Evolutionary conservation across 2,329 filamentous ascomycete genomes (phyloP).

Genomic region (Trichoderma brevicompactum): DNA sequence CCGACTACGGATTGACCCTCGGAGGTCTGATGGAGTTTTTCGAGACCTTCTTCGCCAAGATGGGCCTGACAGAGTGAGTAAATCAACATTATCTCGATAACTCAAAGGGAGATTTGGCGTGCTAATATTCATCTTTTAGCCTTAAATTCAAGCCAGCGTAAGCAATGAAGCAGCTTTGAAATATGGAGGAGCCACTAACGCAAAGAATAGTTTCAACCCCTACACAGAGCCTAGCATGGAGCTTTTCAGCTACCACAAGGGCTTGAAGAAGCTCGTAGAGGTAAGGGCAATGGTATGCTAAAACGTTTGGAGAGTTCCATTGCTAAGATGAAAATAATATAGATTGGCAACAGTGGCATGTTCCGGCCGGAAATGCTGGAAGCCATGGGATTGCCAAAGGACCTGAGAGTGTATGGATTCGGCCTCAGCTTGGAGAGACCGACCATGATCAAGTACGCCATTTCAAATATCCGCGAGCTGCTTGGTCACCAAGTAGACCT

Average conservation of each 20-base stretch:
- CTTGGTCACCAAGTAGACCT: constrained; percentile 95
- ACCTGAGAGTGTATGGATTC: constrained; percentile 93
- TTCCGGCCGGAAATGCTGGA: constrained; percentile 98
- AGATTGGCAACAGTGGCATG: constrained; percentile 96
- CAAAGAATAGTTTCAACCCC: constrained; percentile 68
- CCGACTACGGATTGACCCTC: constrained; percentile 89
- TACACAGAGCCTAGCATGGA: constrained; percentile 98
- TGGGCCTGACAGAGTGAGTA: constrained; percentile 71
- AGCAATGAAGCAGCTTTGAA: neutral
- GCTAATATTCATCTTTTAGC: constrained; percentile 26
- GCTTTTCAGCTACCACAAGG: constrained; percentile 94
- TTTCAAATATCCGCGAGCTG: constrained; percentile 88
- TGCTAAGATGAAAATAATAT: neutral
- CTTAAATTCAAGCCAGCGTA: constrained; percentile 92
- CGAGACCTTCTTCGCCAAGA: constrained; percentile 93
- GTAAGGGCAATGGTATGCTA: neutral
- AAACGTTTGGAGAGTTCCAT: accelerated
- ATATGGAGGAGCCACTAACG: neutral
- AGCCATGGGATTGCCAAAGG: constrained; percentile 88
- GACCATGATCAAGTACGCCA: constrained; percentile 95
- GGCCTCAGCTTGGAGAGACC: constrained; percentile 89
- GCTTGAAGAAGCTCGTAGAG: constrained; percentile 87
- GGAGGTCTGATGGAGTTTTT: constrained; percentile 93
- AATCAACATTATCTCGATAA: neutral
- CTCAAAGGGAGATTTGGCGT: neutral